Evolutionary conservation across 345 rosid genomes (phyloP).

Genomic region (Capsella bursapastoris): DNA sequence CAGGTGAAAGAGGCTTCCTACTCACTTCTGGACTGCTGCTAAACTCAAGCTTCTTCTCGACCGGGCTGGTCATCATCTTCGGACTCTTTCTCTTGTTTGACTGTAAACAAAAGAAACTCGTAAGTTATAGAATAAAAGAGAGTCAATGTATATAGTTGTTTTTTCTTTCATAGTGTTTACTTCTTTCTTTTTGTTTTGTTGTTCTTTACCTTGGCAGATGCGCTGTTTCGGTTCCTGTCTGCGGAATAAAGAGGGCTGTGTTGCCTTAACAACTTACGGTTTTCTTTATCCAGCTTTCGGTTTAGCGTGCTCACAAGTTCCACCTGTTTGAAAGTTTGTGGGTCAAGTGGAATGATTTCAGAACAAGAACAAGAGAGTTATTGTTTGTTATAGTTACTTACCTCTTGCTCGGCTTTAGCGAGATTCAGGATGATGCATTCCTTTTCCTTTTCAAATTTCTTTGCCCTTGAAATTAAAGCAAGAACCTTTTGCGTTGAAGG

Average conservation of each 20-base stretch:
- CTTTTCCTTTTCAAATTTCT: slow-evolving; percentile 38
- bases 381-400: slow-evolving; percentile 15
- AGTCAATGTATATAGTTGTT: background rate
- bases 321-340: slow-evolving; percentile 26
- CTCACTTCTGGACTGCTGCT: slow-evolving; percentile 40
- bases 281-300: slow-evolving; percentile 44
- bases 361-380: slow-evolving; percentile 1
- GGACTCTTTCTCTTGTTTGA: slow-evolving; percentile 46
- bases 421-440: slow-evolving; percentile 44
- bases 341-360: background rate
- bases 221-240: slow-evolving; percentile 24
- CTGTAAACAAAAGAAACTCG: slow-evolving; percentile 23
- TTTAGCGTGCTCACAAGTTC: slow-evolving; percentile 45
- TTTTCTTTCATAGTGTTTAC: background rate
- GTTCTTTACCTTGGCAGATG: slow-evolving; percentile 33
- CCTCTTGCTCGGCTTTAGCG: slow-evolving; percentile 46
- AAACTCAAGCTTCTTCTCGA: slow-evolving; percentile 40
- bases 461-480: slow-evolving; percentile 31
- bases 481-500: slow-evolving; percentile 42
- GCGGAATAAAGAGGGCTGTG: slow-evolving; percentile 33
- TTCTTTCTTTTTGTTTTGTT: background rate
- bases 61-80: slow-evolving; percentile 39
- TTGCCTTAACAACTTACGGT: slow-evolving; percentile 41
- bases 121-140: background rate
- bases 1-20: slow-evolving; percentile 38